Base-by-base conservation (phyloP, 2,329 filamentous ascomycete species). In the Colletotrichum salicis region DNA sequence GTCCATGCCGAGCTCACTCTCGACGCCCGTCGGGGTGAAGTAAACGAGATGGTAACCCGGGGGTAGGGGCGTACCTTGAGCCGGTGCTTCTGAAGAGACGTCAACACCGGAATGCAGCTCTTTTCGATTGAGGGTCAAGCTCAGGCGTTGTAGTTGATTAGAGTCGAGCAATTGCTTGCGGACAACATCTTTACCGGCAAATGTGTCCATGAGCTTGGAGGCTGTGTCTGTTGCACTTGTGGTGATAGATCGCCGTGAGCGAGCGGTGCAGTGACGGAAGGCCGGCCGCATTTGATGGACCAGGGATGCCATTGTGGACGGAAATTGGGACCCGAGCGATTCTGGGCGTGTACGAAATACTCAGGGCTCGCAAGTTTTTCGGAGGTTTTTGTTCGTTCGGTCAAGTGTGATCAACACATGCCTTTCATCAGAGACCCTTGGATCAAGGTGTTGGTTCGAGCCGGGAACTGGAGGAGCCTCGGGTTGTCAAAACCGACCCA, bases 21-120 rank as follows among this genome's bases (percentile, higher is more conserved):
- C 90, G 0, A 88, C 72, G 5, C 87, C 86, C 0, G 81, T 81
- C 0, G 90, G 89, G 0, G 89, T 91, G 76, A 92, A 92, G 77
- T 92, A 92, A 0, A 86, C 86, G 0, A 92, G 82, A 76, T 92
- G 90, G 73, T 91, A 90, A 1, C 88, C 89, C 0, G 88, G 84
- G 0, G 90, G 89, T 1, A 92, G 72, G 0, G 85, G 84, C 0
- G 87, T 89, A 8, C 86, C 86, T 0, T 76, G 60, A 0, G 79
- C 75, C 0, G 86, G 84, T 0, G 84, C 68, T 0, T 77, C 66
- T 37, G 80, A 77, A 7, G 83, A 81, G 4, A 86, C 75, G 56
- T 84, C 79, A 5, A 81, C 75, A 1, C 80, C 81, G 0, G 80
- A 78, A 15, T 71, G 69, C 6, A 90, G 78, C 5, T 77, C 75